Evolutionary conservation across 1,284 basidiomycete genomes (phyloP).

Genomic region (Athelia psychrophila): DNA sequence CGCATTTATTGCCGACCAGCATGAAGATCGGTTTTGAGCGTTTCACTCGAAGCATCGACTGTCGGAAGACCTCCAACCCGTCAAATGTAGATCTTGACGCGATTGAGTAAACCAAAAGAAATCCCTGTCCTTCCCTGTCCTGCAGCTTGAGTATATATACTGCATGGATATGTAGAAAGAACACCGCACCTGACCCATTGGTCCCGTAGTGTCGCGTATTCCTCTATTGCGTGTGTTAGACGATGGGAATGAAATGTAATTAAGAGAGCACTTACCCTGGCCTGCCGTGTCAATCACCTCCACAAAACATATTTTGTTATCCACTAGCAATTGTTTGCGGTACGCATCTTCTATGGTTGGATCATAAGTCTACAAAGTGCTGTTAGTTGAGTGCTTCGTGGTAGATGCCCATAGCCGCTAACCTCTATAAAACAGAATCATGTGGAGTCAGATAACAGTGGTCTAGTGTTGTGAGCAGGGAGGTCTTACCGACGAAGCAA

Average conservation of each 20-base stretch:
- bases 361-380: conserved; percentile 67
- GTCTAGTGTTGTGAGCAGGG: conserved; percentile 20
- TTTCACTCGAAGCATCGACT: conserved; percentile 93
- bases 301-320: conserved; percentile 88
- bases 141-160: conserved; percentile 9
- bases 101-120: conserved; percentile 98
- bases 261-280: conserved; percentile 63
- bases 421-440: conserved; percentile 42
- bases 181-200: conserved; percentile 96
- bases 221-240: conserved; percentile 55
- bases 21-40: conserved; percentile 84
- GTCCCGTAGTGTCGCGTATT: conserved; percentile 95
- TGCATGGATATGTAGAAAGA: neutral
- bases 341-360: conserved; percentile 96
- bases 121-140: conserved; percentile 93
- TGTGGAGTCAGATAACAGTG: conserved; percentile 9
- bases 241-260: conserved; percentile 8
- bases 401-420: conserved; percentile 12
- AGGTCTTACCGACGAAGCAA: conserved; percentile 78
- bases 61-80: conserved; percentile 91
- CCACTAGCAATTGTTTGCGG: conserved; percentile 88
- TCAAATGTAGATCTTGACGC: conserved; percentile 94
- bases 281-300: conserved; percentile 94
- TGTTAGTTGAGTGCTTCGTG: conserved; percentile 11
- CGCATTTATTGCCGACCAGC: conserved; percentile 91